Base-by-base conservation (phyloP, 202 grass and related monocot species). In the Setaria viridis region DNA sequence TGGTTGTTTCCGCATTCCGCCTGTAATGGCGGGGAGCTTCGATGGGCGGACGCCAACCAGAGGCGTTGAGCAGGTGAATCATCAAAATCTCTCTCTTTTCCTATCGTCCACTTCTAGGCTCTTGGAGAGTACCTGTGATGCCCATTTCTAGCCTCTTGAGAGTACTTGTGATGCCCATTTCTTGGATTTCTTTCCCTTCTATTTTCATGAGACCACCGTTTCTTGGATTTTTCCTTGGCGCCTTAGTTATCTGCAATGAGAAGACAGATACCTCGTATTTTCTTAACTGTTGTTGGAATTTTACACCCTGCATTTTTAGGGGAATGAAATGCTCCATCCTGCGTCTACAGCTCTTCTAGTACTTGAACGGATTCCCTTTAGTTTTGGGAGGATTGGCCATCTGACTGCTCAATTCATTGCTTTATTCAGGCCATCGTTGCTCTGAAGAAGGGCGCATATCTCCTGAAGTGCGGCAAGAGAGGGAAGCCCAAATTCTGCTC, bases 401-500 rank as follows among this genome's bases (percentile, higher is more conserved):
- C 17, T 81, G 58, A 74, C 33, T 30, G 68, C 15, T 34, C 8
- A 20, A 0, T 33, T 54, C 30, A 0, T 82, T 76, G 34, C 64
- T 45, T 54, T 67, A 12, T 62, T 35, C 75, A 91, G 88, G 89
- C 85, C 57, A 93, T 97, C 82, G 51, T 88, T 82, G 87, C 89
- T 71, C 67, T 93, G 59, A 94, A 94, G 84, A 92, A 94, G 78
- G 87, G 88, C 59, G 85, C 84, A 3, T 77, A 93, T 85, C 85
- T 89, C 50, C 89, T 93, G n/a, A 92, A 86, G 72, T 91, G 85
- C 35, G 88, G 90, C 78, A 95, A 86, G 77, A 82, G 90, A 90
- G 93, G 93, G 37, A 92, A 92, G 83, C 93, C 90, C 42, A 92
- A 92, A 57, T 92, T 92, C 71, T 90, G 93, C 16, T 83, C 91